Conservation (phyloP, 441 rosid species). For the Pelargonium cotyledonis region DNA sequence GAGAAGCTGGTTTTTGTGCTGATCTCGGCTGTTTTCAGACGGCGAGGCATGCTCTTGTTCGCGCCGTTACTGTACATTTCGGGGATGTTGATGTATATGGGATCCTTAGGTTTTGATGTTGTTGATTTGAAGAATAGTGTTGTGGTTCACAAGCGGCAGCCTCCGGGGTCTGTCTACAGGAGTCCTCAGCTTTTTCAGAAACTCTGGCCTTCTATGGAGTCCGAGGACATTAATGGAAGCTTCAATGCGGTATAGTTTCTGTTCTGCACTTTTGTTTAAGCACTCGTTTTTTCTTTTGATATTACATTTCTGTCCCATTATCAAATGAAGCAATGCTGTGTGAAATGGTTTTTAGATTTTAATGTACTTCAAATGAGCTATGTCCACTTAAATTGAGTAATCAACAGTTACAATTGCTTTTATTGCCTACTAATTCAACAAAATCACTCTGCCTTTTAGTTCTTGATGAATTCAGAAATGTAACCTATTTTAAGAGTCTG, state of each 20-base stretch:
- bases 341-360: too few relatives aligned
- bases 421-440: background rate
- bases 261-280: background rate
- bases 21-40: slow-evolving; percentile 52
- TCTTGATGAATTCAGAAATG: background rate
- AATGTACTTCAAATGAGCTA: too few relatives aligned
- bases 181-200: slow-evolving; percentile 79
- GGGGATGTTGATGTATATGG: slow-evolving; percentile 84
- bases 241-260: slow-evolving; percentile 49
- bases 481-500: too few relatives aligned
- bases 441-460: background rate
- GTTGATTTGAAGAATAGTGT: slow-evolving; percentile 48
- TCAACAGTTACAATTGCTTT: too few relatives aligned
- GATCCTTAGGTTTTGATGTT: slow-evolving; percentile 70
- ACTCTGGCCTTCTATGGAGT: slow-evolving; percentile 82
- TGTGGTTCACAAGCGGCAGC: slow-evolving; percentile 48
- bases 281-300: too few relatives aligned
- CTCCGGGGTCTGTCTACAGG: slow-evolving; percentile 73
- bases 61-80: slow-evolving; percentile 82
- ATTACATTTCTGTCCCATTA: too few relatives aligned
- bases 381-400: too few relatives aligned
- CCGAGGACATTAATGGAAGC: slow-evolving; percentile 43
- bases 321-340: too few relatives aligned
- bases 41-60: slow-evolving; percentile 67
- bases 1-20: slow-evolving; percentile 49